Conservation (phyloP, 805 yeast species). For the Scheffersomyces stipitis region DNA sequence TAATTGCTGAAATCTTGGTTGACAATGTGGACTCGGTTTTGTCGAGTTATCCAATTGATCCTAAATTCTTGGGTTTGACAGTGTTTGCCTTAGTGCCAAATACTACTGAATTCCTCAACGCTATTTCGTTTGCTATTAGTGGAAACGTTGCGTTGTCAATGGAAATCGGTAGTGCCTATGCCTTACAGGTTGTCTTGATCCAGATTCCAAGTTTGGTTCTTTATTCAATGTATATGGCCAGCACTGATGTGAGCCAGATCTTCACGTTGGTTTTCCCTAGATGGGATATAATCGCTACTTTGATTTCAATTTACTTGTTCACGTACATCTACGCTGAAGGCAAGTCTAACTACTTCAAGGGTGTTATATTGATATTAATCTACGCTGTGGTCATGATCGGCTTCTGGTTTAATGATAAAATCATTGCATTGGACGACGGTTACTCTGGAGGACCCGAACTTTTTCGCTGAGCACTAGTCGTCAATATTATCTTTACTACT, state of each 20-base stretch:
- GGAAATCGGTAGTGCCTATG: constrained; percentile 98
- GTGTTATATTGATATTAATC: constrained; percentile 78
- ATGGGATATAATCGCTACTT: constrained; percentile 89
- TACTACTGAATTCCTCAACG: constrained; percentile 94
- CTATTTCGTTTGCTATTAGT: constrained; percentile 92
- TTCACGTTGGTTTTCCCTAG: constrained; percentile 88
- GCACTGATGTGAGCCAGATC: constrained; percentile 44
- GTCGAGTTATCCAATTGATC: constrained; percentile 74
- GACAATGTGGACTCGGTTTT: constrained; percentile 90
- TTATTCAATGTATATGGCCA: constrained; percentile 56
- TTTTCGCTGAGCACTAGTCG: background rate
- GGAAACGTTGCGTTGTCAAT: constrained; percentile 95
- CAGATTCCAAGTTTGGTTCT: constrained; percentile 91
- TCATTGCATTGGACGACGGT: constrained; percentile 30
- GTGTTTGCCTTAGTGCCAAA: constrained; percentile 96
- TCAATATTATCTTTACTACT: no score
- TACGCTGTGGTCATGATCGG: constrained; percentile 78
- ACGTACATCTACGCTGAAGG: constrained; percentile 97
- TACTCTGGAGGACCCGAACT: constrained; percentile 7
- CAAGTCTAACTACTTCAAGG: constrained; percentile 93
- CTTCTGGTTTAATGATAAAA: constrained; percentile 61
- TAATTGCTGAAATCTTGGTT: constrained; percentile 91
- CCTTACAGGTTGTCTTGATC: constrained; percentile 87
- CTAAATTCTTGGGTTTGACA: constrained; percentile 89
- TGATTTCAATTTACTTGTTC: constrained; percentile 83